Base-by-base conservation (phyloP, 192 early-diverging fungal genomes). In the Linnemannia hyalina region DNA sequence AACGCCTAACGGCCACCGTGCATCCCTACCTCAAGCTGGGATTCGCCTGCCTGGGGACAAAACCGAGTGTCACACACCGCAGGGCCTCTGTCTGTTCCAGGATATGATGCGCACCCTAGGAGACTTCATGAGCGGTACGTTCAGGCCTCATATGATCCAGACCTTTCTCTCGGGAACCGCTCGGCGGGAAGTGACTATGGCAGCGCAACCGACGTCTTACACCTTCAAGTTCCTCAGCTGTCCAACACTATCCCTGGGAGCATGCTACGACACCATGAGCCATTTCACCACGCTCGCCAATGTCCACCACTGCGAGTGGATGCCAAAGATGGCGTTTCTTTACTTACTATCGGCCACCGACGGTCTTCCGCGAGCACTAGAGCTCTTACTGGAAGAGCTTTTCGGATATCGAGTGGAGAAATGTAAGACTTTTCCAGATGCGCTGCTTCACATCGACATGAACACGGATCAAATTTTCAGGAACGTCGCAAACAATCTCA, bases 111-210 rank as follows among this genome's bases (percentile, higher is more conserved):
- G n/a, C n/a, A n/a, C n/a, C n/a, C n/a, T n/a, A n/a, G n/a, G n/a
- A n/a, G n/a, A n/a, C n/a, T n/a, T n/a, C n/a, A n/a, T n/a, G n/a
- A 38, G 40, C 44, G 71, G 79, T 0, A 55, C 40, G 26, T 60
- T 74, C 41, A 40, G 35, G 36, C 75, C 75, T 29, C 10, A 70
- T 72, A 74, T 80, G 57, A 69, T 80, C 20, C 79, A 80, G 49
- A 52, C 79, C 20, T 80, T 80, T 42, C 79, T 80, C 16, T 80
- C 79, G 8, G 79, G 70, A 71, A 80, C 72, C 3, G 79, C 79
- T 63, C 79, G 26, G 54, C 52, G 29, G 70, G 38, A 72, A 0
- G 57, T 80, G 72, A 68, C 73, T 35, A 41, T 68, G 70, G 73
- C 71, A 54, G 63, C 29, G 35, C 55, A 74, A 16, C 79, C 71